phyloP scores from a whole-genome alignment of 305 asterid species.

The Fraxinus sp. region DNA sequence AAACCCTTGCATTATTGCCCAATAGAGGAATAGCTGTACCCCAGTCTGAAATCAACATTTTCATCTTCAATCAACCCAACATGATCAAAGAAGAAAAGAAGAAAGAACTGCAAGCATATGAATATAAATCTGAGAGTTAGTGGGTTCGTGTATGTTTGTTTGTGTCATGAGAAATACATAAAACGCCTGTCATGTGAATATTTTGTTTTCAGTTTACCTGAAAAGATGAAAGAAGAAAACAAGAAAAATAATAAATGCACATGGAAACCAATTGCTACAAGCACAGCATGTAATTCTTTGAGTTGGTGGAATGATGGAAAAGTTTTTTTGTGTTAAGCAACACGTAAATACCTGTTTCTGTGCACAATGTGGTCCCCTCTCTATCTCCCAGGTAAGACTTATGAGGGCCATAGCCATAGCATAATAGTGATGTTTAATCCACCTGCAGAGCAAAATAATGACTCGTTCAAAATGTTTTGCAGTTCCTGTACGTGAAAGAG shows the following conservation, averaged over 20 bases:
- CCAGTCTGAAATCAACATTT: conserved; percentile 64
- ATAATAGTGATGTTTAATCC: conserved; percentile 91
- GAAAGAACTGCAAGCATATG: background rate
- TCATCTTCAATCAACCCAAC: conserved; percentile 16
- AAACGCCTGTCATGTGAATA: background rate
- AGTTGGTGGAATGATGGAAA: conserved; percentile 10
- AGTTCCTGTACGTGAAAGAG: background rate
- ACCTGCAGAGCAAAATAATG: conserved; percentile 51
- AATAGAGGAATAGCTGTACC: conserved; percentile 71
- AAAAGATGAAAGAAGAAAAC: background rate
- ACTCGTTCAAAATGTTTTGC: conserved; percentile 2
- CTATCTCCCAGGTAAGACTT: conserved; percentile 97
- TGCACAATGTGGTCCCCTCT: conserved; percentile 76
- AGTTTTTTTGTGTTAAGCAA: conserved; percentile 5
- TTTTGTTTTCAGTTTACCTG: background rate
- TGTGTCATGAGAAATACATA: background rate
- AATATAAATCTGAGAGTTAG: background rate
- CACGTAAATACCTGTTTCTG: conserved; percentile 69
- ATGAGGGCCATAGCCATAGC: conserved; percentile 97
- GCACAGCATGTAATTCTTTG: conserved; percentile 14
- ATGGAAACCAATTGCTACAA: conserved; percentile 5
- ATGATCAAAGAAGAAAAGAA: background rate
- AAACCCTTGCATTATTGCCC: conserved; percentile 99
- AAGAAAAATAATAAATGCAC: conserved; percentile 5
- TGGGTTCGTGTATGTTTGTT: background rate